Percentiles rank a stretch among this genome's conserved stretches.
phyloP scores from a whole-genome alignment of 257 asterid species.

The Salvia rosmarinus region DNA sequence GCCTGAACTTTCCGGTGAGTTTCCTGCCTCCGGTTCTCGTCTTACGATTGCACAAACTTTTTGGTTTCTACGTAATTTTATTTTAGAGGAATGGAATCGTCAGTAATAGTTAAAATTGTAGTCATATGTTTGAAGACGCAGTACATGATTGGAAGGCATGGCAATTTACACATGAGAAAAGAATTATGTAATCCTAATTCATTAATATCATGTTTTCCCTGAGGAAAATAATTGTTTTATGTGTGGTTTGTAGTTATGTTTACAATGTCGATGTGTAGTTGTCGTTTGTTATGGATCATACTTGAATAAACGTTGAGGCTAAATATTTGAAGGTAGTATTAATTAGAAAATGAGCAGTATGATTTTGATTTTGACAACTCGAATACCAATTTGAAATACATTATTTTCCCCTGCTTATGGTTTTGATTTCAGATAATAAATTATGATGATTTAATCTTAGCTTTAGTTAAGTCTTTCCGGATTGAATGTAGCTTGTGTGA shows the following conservation, averaged over 20 bases:
- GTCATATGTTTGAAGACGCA: neutral
- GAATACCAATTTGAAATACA: neutral
- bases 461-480: slow-evolving; percentile 9
- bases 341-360: slow-evolving; percentile 5
- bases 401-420: neutral
- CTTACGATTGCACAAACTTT: neutral
- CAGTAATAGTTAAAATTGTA: neutral
- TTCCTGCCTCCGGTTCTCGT: slow-evolving; percentile 10
- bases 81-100: neutral
- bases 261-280: neutral
- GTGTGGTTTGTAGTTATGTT: neutral
- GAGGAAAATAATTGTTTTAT: neutral
- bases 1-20: slow-evolving; percentile 59
- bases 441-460: slow-evolving; percentile 5
- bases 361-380: neutral
- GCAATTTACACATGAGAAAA: neutral
- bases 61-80: neutral
- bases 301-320: neutral
- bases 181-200: neutral
- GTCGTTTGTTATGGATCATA: neutral
- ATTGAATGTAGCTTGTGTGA: slow-evolving; percentile 11
- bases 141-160: neutral
- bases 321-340: neutral
- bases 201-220: neutral
- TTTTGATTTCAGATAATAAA: neutral